Conservation (phyloP, 1,284 basidiomycete genomes). For the Rhodotorula sp. region DNA sequence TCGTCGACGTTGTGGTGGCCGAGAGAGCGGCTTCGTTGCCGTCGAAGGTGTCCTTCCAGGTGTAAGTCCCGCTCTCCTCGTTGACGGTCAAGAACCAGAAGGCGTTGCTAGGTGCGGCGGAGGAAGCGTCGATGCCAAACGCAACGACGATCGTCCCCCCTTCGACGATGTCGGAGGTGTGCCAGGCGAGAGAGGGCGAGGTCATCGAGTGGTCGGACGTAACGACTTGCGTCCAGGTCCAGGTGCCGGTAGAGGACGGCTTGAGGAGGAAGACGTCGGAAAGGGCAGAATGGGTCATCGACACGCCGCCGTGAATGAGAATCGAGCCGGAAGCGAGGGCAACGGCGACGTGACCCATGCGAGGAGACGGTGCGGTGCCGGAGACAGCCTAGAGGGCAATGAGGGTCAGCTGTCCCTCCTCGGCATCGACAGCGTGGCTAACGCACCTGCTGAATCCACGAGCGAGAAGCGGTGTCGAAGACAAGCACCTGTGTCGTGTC, state of each 20-base stretch:
- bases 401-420: not conserved
- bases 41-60: conserved; percentile 29
- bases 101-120: conserved; percentile 12
- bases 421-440: not conserved
- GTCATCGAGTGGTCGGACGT: conserved; percentile 20
- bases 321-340: conserved; percentile 43
- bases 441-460: conserved; percentile 42
- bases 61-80: conserved; percentile 14
- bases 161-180: conserved; percentile 45
- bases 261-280: conserved; percentile 44
- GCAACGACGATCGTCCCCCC: conserved; percentile 44
- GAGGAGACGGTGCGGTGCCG: conserved; percentile 43
- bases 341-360: conserved; percentile 47
- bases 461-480: conserved; percentile 41
- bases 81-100: conserved; percentile 38
- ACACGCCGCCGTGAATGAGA: conserved; percentile 47
- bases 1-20: not conserved
- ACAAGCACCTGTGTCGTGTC: conserved; percentile 41
- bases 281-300: conserved; percentile 34
- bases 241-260: conserved; percentile 12
- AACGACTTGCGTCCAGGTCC: conserved; percentile 41
- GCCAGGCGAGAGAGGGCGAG: conserved; percentile 46
- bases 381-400: conserved; percentile 25
- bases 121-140: conserved; percentile 43
- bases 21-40: conserved; percentile 1